These are phyloP conservation scores for Auricularia heimuer DNA, from an alignment of 768 basidiomycete genomes.

Conservation along the genomic window DNA sequence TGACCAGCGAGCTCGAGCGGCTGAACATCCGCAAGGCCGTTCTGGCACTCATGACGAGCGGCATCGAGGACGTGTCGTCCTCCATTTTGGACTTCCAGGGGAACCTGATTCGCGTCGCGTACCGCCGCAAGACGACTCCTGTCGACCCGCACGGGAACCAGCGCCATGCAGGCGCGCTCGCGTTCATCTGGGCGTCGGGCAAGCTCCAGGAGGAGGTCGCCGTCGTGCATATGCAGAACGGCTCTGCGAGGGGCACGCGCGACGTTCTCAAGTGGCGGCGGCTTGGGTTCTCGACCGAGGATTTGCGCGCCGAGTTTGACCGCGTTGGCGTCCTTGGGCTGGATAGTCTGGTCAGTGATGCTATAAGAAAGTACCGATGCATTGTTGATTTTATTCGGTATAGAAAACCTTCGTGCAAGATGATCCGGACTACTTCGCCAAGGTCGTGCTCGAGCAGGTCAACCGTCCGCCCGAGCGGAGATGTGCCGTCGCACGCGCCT, in stretches of 20 bases:
- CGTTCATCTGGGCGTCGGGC: conserved; percentile 59
- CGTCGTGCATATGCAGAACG: conserved; percentile 21
- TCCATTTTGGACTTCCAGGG: conserved; percentile 84
- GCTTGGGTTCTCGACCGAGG: conserved; percentile 70
- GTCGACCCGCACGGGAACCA: conserved; percentile 62
- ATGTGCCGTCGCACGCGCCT: conserved; percentile 76
- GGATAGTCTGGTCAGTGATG: conserved; percentile 57
- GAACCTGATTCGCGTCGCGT: conserved; percentile 68
- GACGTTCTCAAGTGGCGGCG: conserved; percentile 59
- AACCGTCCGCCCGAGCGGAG: conserved; percentile 62
- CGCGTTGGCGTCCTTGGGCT: conserved; percentile 74
- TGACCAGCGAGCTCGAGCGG: conserved; percentile 62
- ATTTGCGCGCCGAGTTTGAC: conserved; percentile 64
- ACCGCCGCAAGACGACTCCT: conserved; percentile 69
- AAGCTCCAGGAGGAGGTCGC: conserved; percentile 46
- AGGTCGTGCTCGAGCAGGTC: conserved; percentile 70
- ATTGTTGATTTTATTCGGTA: no score
- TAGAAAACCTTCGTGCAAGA: conserved; percentile 60
- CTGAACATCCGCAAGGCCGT: conserved; percentile 75
- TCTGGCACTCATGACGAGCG: conserved; percentile 75
- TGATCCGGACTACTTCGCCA: conserved; percentile 65
- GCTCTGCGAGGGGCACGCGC: conserved; percentile 11
- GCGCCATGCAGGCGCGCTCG: conserved; percentile 44
- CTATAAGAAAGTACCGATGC: no score
- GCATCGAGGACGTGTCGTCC: conserved; percentile 69